A percentile compares a stretch with the other conserved stretches of the same genome.
Evolutionary conservation across 202 grass and related monocot species (phyloP).

Genomic region (Panicum virgatum): DNA sequence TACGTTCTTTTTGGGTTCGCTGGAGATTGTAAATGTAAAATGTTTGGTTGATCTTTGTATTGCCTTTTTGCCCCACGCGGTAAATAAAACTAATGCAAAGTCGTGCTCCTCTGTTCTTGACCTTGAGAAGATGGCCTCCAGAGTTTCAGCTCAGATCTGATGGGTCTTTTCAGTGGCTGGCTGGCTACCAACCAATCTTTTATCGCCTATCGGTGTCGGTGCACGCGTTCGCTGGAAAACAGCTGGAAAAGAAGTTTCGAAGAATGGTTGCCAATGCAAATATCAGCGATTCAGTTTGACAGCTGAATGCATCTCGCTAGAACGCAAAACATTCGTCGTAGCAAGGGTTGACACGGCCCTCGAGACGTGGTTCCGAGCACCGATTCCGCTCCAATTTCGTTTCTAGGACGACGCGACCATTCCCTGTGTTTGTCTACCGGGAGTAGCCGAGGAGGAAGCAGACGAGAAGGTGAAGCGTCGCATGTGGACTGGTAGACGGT

Average conservation of each 20-base stretch:
- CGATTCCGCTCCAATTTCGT: background rate
- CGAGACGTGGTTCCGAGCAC: background rate
- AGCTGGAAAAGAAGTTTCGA: background rate
- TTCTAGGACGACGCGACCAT: constrained; percentile 15
- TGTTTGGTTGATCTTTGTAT: constrained; percentile 44
- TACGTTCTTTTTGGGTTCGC: constrained; percentile 50
- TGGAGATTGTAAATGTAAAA: constrained; percentile 53
- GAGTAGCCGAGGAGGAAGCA: background rate
- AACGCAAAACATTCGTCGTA: background rate
- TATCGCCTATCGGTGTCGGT: background rate
- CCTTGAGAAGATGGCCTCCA: constrained; percentile 2
- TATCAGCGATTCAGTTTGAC: background rate
- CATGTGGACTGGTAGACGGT: constrained; percentile 42
- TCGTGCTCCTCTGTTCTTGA: constrained; percentile 25
- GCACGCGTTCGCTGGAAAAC: constrained; percentile 21
- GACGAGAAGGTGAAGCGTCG: constrained; percentile 33
- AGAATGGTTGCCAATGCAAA: background rate
- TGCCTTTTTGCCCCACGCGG: constrained; percentile 40
- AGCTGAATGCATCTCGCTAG: background rate
- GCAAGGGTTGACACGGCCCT: background rate
- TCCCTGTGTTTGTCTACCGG: background rate
- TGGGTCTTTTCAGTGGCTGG: background rate
- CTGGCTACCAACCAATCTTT: background rate
- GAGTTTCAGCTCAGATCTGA: constrained; percentile 31
- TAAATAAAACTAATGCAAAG: constrained; percentile 58